These are phyloP conservation scores for Saccharata proteae DNA, from an alignment of 2,329 filamentous ascomycete species.

Conservation along the genomic window DNA sequence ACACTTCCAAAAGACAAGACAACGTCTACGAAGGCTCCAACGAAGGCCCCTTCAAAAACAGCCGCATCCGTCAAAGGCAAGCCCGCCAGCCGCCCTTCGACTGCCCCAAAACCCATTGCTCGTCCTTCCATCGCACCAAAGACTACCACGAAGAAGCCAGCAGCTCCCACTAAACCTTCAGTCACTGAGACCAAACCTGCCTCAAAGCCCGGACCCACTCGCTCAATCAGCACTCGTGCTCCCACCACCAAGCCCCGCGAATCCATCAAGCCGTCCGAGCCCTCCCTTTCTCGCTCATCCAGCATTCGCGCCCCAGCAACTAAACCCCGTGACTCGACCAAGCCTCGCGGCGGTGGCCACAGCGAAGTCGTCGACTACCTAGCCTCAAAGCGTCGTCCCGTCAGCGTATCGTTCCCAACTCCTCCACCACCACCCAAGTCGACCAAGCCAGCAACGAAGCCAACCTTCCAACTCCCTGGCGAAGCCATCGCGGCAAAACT, in stretches of 20 bases:
- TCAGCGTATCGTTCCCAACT: conserved; percentile 35
- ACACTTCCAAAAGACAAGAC: too few species aligned
- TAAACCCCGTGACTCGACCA: conserved; percentile 1
- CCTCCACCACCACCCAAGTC: conserved; percentile 37
- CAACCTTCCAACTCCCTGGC: conserved; percentile 41
- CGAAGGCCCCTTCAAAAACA: too few species aligned
- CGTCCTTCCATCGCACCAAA: conserved; percentile 1
- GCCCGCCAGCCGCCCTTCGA: neutral
- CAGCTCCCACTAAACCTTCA: too few species aligned
- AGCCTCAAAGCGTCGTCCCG: conserved; percentile 33
- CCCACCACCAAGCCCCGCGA: neutral
- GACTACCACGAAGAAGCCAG: conserved; percentile 1
- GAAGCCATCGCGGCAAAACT: conserved; percentile 41
- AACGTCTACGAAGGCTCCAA: too few species aligned
- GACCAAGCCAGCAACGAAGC: conserved; percentile 35
- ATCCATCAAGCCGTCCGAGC: neutral
- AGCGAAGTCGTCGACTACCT: conserved; percentile 19
- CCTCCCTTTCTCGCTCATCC: conserved; percentile 4
- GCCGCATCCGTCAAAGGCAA: neutral
- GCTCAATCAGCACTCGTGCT: neutral
- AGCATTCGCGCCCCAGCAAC: conserved; percentile 4
- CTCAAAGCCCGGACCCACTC: conserved; percentile 1
- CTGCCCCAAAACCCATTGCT: conserved; percentile 1
- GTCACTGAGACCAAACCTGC: neutral
- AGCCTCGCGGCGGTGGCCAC: conserved; percentile 2